These are phyloP conservation scores for Chenopodium suecicum DNA, from an alignment of 148 eudicot species.

Conservation along the genomic window DNA sequence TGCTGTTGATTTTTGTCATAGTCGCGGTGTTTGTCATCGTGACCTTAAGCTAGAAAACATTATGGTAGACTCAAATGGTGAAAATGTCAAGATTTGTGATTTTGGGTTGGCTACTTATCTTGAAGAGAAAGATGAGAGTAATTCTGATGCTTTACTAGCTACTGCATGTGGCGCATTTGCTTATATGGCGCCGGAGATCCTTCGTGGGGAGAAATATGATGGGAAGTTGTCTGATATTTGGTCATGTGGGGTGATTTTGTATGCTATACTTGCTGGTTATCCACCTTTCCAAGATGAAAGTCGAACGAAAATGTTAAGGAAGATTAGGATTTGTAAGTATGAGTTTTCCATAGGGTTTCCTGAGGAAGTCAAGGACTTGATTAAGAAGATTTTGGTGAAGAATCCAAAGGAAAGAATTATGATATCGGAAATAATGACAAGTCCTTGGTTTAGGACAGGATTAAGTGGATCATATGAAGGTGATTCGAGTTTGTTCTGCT, in stretches of 20 bases:
- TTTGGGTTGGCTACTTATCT: slow-evolving; percentile 56
- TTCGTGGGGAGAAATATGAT: slow-evolving; percentile 36
- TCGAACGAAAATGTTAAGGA: slow-evolving; percentile 41
- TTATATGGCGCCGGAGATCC: slow-evolving; percentile 57
- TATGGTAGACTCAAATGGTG: slow-evolving; percentile 38
- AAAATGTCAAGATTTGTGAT: slow-evolving; percentile 43
- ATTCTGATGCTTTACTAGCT: slow-evolving; percentile 33
- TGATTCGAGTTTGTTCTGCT: slow-evolving; percentile 6
- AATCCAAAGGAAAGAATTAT: slow-evolving; percentile 39
- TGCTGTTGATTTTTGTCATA: slow-evolving; percentile 55
- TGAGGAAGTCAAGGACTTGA: slow-evolving; percentile 29
- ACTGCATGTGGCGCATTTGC: slow-evolving; percentile 66
- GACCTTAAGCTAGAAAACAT: slow-evolving; percentile 61
- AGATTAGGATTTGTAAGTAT: slow-evolving; percentile 33
- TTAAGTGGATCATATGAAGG: slow-evolving; percentile 21
- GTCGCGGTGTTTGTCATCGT: slow-evolving; percentile 55
- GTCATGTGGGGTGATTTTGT: slow-evolving; percentile 62
- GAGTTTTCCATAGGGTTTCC: slow-evolving; percentile 35
- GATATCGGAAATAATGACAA: slow-evolving; percentile 36
- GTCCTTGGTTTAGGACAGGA: slow-evolving; percentile 44
- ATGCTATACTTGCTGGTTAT: slow-evolving; percentile 35
- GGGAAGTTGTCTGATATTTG: slow-evolving; percentile 47
- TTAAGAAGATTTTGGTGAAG: slow-evolving; percentile 33
- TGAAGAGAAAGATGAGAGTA: slow-evolving; percentile 25
- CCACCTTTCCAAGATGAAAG: slow-evolving; percentile 52